Evolutionary conservation across 352 stramenopile species (phyloP).

Genomic region (Globisporangium middletonii): DNA sequence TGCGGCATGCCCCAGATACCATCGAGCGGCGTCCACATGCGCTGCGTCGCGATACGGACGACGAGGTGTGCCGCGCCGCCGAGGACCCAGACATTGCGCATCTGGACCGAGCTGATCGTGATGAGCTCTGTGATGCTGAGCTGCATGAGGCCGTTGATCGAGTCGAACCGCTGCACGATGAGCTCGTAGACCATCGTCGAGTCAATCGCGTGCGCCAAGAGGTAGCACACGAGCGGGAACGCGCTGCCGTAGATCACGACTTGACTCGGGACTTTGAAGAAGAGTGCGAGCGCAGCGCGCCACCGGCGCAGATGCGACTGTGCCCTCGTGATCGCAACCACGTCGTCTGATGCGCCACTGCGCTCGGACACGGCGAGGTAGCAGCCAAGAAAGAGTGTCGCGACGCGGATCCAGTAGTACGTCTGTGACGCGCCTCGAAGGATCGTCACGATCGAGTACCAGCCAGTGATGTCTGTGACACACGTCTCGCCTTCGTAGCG

Average conservation of each 20-base stretch:
- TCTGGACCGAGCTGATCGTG: conserved; percentile 4
- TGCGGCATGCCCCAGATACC: conserved; percentile 18
- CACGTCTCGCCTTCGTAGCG: conserved; percentile 13
- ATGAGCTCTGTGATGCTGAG: conserved; percentile 17
- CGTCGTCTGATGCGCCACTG: too few relatives aligned
- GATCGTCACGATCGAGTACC: background rate
- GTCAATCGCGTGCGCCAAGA: conserved; percentile 3
- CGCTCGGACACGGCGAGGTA: background rate
- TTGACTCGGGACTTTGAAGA: conserved; percentile 9
- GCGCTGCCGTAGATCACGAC: conserved; percentile 2
- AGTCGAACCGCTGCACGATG: conserved; percentile 17
- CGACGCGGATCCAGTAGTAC: conserved; percentile 11
- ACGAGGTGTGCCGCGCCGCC: conserved; percentile 7
- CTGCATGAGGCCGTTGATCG: conserved; percentile 14
- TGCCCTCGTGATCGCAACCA: background rate
- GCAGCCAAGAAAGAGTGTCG: conserved; percentile 1
- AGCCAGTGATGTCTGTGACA: conserved; percentile 3
- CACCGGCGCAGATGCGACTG: background rate
- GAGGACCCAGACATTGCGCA: conserved; percentile 17
- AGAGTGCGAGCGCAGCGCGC: conserved; percentile 9
- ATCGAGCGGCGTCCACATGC: conserved; percentile 9
- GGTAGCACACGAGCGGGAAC: conserved; percentile 1
- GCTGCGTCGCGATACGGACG: conserved; percentile 6
- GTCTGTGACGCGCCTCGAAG: conserved; percentile 1
- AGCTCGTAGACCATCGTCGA: conserved; percentile 9